Base-by-base conservation (phyloP, 2,329 filamentous ascomycete genomes). In the Aspergillus brunneoviolaceus region DNA sequence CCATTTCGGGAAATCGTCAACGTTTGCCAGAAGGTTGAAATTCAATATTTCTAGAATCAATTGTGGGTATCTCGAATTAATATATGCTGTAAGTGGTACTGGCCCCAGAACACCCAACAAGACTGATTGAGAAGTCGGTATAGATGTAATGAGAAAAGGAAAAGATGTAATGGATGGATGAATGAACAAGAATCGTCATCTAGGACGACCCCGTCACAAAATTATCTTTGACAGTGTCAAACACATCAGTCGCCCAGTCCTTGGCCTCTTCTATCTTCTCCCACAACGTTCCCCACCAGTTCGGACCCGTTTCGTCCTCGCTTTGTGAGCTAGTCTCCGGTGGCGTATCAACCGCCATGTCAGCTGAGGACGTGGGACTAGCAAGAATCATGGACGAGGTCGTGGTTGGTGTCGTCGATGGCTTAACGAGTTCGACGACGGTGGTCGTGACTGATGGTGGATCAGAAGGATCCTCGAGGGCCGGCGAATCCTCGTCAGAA, bases 401-500 rank as follows among this genome's bases (percentile, higher is more conserved):
- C 27, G 27, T 29, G 27, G 27, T 29, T 29, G 27, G 7, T 29
- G 50, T 49, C 29, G 55, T 49, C 23, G 55, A 25, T 4, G 55
- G 48, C 55, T 31, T 49, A 14, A 45, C 5, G 5, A 51, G 45
- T 9, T 57, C 23, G 47, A 23, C 47, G 29, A 11, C 27, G 45
- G 49, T 29, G 25, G 53, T 11, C 14, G 31, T 45, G 48, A 49
- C 62, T n/a, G 61, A 67, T 1, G 73, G 70, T 16, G 73, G 72
- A 62, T 78, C 75, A 21, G 70, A 59, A n/a, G 74, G 72, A 14
- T 64, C 67, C 11, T 72, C 74, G 4, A 72, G 56, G 4, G 56
- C 57, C 5, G 76, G 74, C 1, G 67, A 65, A 56, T 72, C 66
- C 27, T 70, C 66, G 57, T 80, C 79, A 10, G 77, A 79, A 66